These are phyloP conservation scores for Silene vulgaris DNA, from an alignment of 179 eudicot species.

Conservation along the genomic window DNA sequence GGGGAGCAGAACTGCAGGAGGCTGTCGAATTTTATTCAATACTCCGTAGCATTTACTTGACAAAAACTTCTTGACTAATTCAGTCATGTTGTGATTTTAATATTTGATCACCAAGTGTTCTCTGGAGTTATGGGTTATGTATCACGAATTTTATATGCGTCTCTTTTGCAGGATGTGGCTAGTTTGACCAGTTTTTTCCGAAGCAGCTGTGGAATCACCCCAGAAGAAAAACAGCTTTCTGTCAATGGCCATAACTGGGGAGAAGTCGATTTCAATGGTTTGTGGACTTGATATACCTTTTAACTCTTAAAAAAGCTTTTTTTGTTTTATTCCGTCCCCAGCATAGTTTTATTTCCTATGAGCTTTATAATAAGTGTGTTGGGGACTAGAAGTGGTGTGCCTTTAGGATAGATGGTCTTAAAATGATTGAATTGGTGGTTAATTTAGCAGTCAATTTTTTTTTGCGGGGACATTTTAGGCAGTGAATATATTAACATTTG, in stretches of 20 bases:
- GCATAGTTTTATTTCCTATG: neutral
- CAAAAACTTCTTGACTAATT: neutral
- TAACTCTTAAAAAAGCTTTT: neutral
- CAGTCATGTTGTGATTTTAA: neutral
- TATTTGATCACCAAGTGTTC: neutral
- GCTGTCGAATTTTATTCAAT: neutral
- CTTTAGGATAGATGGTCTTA: neutral
- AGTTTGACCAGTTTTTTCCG: conserved; percentile 64
- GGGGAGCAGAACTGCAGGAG: neutral
- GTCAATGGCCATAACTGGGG: conserved; percentile 96
- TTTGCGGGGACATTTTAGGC: too few species aligned
- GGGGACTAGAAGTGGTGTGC: neutral
- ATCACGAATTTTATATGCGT: neutral
- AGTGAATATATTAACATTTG: too few species aligned
- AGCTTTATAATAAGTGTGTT: neutral
- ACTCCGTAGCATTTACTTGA: neutral
- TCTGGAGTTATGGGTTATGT: neutral
- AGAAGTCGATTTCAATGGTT: conserved; percentile 83
- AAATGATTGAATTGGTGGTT: neutral
- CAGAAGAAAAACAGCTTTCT: conserved; percentile 91
- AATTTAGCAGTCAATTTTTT: neutral
- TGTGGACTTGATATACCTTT: conserved; percentile 20
- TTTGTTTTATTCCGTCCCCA: neutral
- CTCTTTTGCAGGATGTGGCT: conserved; percentile 60
- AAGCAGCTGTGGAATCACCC: conserved; percentile 50